Evolutionary conservation across 2,329 filamentous ascomycete species (phyloP), one percentile per base, ranked within the genome.

Genomic region (Tolypocladium tropicale): DNA sequence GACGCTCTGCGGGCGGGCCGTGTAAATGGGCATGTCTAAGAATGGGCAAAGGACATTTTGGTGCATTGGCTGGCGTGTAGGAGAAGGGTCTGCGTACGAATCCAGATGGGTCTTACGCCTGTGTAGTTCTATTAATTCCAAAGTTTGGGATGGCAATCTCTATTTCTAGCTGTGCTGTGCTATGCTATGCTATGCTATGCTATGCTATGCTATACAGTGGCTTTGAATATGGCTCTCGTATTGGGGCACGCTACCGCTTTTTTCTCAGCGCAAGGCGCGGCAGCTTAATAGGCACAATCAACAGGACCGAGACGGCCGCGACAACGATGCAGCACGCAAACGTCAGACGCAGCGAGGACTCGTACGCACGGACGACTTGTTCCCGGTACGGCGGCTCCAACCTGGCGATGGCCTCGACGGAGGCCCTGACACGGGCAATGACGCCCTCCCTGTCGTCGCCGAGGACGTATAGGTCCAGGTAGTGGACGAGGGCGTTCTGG

Each of bases 401-500:
- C 28, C 67, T 64, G 7, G 72, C 67, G 3, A 85, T 74, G 6
- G 78, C 77, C 64, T 78, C 78, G 25, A 85, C 80, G n/a, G 77
- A 81, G 59, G 72, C 70, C 49, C 81, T 70, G 4, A 82, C 81
- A 48, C 66, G 68, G 49, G 69, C 70, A 43, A 84, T 78, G n/a
- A 85, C 71, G 51, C 77, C 71, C 0, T 76, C 74, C 64, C 84
- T 87, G 28, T 83, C 74, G 0, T 74, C 73, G 0, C 83, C 85
- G 0, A 74, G 76, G 10, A 92, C 84, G 36, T 79, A 76, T 12
- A 67, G 60, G 5, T 80, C 70, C 6, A 93, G 75, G 61, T 84
- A 85, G 21, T 76, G 71, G 10, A 80, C 70, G 53, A 93, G 72
- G 1, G 81, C 78, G 63, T 90, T 90, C 71, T 93, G 88, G 59